Conservation (phyloP, 495 filamentous ascomycete species). For the Penicillium nucicola region DNA sequence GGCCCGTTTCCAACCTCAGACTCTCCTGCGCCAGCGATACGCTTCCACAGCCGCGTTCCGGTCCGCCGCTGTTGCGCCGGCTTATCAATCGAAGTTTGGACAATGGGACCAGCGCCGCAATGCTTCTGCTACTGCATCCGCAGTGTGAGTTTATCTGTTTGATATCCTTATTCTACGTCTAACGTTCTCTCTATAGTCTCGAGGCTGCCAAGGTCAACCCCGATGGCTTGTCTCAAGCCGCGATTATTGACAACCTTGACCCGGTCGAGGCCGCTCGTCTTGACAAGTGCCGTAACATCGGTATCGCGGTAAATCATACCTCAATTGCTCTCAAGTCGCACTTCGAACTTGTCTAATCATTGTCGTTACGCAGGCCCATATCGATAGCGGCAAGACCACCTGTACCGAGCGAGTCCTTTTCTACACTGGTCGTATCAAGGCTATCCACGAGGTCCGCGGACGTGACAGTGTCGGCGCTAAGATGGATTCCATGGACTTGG, state of each 20-base stretch:
- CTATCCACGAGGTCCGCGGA: conserved; percentile 96
- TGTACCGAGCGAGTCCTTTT: conserved; percentile 95
- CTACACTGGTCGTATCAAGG: conserved; percentile 95
- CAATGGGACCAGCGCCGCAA: conserved; percentile 39
- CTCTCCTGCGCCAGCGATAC: conserved; percentile 33
- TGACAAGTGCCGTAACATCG: conserved; percentile 86
- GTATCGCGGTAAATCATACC: conserved; percentile 74
- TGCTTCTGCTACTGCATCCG: conserved; percentile 39
- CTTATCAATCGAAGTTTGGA: conserved; percentile 38
- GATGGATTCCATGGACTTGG: conserved; percentile 99
- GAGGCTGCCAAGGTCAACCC: conserved; percentile 63
- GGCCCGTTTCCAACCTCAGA: conserved; percentile 39
- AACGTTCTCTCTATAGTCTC: conserved; percentile 32
- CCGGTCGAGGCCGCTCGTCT: conserved; percentile 74
- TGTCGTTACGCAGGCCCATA: conserved; percentile 69
- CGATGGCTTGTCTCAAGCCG: conserved; percentile 57
- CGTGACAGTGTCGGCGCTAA: conserved; percentile 96
- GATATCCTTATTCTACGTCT: not conserved
- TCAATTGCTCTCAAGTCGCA: not conserved
- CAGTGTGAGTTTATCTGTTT: conserved; percentile 31
- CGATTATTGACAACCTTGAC: conserved; percentile 69
- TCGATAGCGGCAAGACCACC: conserved; percentile 98
- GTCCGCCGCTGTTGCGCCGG: conserved; percentile 37
- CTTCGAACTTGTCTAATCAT: conserved; percentile 10
- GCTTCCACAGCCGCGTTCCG: conserved; percentile 42